Evolutionary conservation across 2,329 filamentous ascomycete genomes (phyloP), one percentile per base, ranked within the genome.

Genomic region (Monilinia fructigena): DNA sequence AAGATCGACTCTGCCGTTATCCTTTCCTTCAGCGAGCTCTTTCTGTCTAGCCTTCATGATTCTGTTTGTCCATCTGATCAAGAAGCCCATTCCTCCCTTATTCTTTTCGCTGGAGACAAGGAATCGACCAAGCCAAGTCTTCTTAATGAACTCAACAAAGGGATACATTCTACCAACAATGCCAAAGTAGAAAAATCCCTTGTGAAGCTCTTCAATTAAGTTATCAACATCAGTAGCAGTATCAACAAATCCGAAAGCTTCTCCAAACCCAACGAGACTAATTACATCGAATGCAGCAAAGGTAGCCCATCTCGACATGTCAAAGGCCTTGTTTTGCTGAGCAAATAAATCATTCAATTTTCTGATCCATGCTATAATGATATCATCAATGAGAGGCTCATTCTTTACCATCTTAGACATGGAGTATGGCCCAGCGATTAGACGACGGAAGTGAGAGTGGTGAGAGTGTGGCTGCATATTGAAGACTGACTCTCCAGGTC

Each of bases 381-480:
- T 77, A 2, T 72, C 69, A 67, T 87, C 84, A 3, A 88, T 77
- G 40, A 86, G 70, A 0, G 82, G 81, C 73, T 87, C 85, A 81
- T 85, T 86, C 69, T 81, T 83, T 74, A 82, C 83, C 70, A 87
- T 80, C 70, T 84, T 86, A 55, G 76, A 79, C 71, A 86, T 84
- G 63, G 79, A 82, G 71, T 87, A 56, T 2, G 83, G 80, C 1
- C 80, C 78, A 1, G 84, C 85, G 31, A 82, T 80, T 28, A 84
- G 79, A 75, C 85, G 86, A 23, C 85, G 78, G 70, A 81, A 83
- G 2, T 78, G 76, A 3, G 83, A 78, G 72, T 87, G 85, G 5
- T 77, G 76, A 63, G 78, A 78, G 55, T 82, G 78, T 55, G 83
- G 80, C 67, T 82, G 82, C 80, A 85, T 86, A 66, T 86, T 86